Base-by-base conservation (phyloP, 768 basidiomycete species). In the Naganishia friedmannii region DNA sequence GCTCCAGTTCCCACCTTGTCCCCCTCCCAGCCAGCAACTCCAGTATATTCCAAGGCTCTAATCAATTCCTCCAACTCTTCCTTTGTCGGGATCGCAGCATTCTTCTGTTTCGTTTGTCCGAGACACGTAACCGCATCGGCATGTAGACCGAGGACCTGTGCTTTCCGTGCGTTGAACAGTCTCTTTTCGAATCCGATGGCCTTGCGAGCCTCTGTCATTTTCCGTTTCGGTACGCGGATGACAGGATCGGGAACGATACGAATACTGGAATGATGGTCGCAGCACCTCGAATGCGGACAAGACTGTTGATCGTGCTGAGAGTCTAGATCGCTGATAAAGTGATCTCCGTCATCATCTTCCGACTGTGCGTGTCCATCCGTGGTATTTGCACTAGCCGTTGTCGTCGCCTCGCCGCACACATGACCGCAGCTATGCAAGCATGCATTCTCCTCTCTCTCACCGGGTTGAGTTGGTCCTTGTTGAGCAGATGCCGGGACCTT, bases 41-140 rank as follows among this genome's bases (percentile, higher is more conserved):
- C 76, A 4, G 77, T 53, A 68, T 74, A 57, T 55, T 77, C 75
- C 15, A 79, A 66, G 2, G 73, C 67, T 17, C 74, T 73, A 23
- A 77, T 42, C 45, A 79, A 66, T 63, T 76, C 75, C 70, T 79
- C 78, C 56, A 79, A 74, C 26, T 69, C 70, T 12, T 70, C 69
- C 53, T 53, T 63, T 39, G 58, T 34, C 32, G 69, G 69, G 1
- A 70, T 31, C 39, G 57, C 19, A 4, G 31, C 53, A 28, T 28
- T 66, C 28, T 53, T 66, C 60, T 65, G 28, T 34, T 65, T 53
- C 5, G 28, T 53, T n/a, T 65, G 58, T 42, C 29, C 28, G 31
- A 70, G 28, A 55, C 69, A 70, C 48, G 60, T 48, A 1, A 58
- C 34, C 10, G 69, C 69, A 28, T 70, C 69, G 8, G 69, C 58